A percentile compares a stretch with the other conserved stretches of the same genome.
Conservation (phyloP, 2,329 filamentous ascomycete species). For the Colletotrichum scovillei region DNA sequence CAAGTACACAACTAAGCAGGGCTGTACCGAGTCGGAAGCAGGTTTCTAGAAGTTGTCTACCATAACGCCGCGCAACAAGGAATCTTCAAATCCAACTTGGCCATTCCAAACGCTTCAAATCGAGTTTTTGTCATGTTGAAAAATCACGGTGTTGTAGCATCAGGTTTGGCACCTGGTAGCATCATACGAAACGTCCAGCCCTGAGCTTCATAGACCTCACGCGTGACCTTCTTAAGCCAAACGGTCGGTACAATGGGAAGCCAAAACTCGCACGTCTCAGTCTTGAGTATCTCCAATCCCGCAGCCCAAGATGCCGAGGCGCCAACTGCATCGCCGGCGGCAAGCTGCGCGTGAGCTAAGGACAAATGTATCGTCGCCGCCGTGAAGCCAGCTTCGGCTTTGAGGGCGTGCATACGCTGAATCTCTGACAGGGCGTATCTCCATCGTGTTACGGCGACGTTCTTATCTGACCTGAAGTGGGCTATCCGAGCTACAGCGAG, state of each 20-base stretch:
- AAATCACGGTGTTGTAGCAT: constrained; percentile 16
- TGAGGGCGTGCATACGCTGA: constrained; percentile 39
- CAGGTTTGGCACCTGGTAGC: constrained; percentile 43
- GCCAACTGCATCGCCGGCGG: constrained; percentile 30
- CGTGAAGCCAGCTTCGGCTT: constrained; percentile 39
- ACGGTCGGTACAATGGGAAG: constrained; percentile 43
- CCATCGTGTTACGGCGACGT: constrained; percentile 39
- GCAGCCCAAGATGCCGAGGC: constrained; percentile 40
- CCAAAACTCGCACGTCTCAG: constrained; percentile 45
- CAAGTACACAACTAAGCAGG: not conserved
- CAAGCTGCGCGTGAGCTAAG: constrained; percentile 42
- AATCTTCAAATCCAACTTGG: not conserved
- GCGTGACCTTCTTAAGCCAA: constrained; percentile 44
- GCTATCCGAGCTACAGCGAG: constrained; percentile 40
- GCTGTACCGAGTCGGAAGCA: not conserved
- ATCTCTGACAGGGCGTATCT: constrained; percentile 36
- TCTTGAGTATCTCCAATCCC: constrained; percentile 27
- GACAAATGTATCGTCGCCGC: constrained; percentile 44
- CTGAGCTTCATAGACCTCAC: constrained; percentile 39
- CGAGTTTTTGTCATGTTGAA: not conserved
- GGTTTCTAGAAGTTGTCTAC: not conserved
- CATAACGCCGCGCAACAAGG: not conserved
- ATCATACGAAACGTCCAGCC: constrained; percentile 47
- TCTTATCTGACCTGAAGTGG: not conserved
- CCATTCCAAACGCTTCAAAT: not conserved